phyloP scores from a whole-genome alignment of 805 yeast genomes.

The Myxozyma udenii region DNA sequence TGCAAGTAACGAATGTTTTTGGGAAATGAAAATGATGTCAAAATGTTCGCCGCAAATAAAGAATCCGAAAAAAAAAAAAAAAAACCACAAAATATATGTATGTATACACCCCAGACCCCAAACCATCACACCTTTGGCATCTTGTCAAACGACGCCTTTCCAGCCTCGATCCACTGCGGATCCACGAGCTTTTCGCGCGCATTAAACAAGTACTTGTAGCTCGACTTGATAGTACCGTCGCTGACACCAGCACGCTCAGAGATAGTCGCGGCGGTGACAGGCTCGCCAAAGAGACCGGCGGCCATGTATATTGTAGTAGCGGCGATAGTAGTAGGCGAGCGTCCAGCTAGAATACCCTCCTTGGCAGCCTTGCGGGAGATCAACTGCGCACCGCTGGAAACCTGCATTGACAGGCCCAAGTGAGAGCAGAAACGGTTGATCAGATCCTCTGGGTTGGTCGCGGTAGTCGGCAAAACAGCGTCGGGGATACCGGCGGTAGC shows the following conservation, averaged over 20 bases:
- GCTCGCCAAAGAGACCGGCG: slow-evolving; percentile 77
- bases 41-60: no score
- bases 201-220: slow-evolving; percentile 77
- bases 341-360: slow-evolving; percentile 89
- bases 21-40: no score
- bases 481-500: background rate
- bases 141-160: slow-evolving; percentile 55
- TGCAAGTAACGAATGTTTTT: no score
- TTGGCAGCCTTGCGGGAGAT: slow-evolving; percentile 88
- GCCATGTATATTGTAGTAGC: slow-evolving; percentile 97
- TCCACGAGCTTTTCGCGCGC: slow-evolving; percentile 71
- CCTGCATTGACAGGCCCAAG: slow-evolving; percentile 77
- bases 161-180: slow-evolving; percentile 69
- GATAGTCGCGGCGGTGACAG: slow-evolving; percentile 71
- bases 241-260: slow-evolving; percentile 93
- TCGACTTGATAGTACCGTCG: slow-evolving; percentile 94
- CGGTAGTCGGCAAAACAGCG: slow-evolving; percentile 47
- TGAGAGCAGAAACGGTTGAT: slow-evolving; percentile 96
- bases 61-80: no score
- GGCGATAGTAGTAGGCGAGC: slow-evolving; percentile 95
- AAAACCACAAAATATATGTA: no score
- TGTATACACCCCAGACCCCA: no score
- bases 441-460: slow-evolving; percentile 88
- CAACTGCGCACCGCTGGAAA: slow-evolving; percentile 88
- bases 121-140: slow-evolving; percentile 43